Evolutionary conservation across 768 basidiomycete genomes (phyloP).

Genomic region (Terana coerulea): DNA sequence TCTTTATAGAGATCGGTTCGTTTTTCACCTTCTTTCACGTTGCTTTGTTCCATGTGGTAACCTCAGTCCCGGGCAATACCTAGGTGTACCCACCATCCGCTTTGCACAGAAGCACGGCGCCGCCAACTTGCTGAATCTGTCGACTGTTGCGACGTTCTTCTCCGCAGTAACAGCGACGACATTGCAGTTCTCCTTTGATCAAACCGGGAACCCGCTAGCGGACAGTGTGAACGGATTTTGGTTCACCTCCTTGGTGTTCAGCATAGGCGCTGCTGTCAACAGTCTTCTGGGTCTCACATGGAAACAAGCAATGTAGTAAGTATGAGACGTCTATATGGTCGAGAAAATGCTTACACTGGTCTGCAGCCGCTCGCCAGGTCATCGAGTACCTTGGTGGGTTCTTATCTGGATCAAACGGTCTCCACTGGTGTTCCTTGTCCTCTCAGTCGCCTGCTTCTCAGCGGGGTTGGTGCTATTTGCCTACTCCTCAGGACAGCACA

Average conservation of each 20-base stretch:
- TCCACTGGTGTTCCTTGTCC: slow-evolving; percentile 77
- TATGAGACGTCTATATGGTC: slow-evolving; percentile 13
- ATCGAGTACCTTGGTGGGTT: slow-evolving; percentile 80
- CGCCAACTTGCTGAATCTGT: slow-evolving; percentile 65
- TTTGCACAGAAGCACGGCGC: slow-evolving; percentile 72
- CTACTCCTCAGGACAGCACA: slow-evolving; percentile 63
- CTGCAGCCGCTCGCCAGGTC: slow-evolving; percentile 64
- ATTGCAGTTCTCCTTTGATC: slow-evolving; percentile 60
- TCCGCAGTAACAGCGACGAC: slow-evolving; percentile 73
- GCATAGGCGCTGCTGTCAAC: slow-evolving; percentile 74
- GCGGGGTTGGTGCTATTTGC: slow-evolving; percentile 74
- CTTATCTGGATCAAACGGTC: slow-evolving; percentile 86
- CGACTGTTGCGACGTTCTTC: slow-evolving; percentile 77
- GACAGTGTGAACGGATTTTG: slow-evolving; percentile 68
- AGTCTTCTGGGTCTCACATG: slow-evolving; percentile 73
- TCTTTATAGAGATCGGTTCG: slow-evolving; percentile 75
- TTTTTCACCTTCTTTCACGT: slow-evolving; percentile 12
- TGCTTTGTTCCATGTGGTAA: background rate
- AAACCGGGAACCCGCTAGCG: slow-evolving; percentile 33
- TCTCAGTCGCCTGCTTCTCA: slow-evolving; percentile 82
- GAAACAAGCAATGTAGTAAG: slow-evolving; percentile 83
- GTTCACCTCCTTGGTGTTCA: slow-evolving; percentile 75
- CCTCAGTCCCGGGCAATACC: background rate
- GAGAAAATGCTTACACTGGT: slow-evolving; percentile 5
- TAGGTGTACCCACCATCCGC: slow-evolving; percentile 73